Base-by-base conservation (phyloP, 768 basidiomycete genomes). In the Lentinula sp. region DNA sequence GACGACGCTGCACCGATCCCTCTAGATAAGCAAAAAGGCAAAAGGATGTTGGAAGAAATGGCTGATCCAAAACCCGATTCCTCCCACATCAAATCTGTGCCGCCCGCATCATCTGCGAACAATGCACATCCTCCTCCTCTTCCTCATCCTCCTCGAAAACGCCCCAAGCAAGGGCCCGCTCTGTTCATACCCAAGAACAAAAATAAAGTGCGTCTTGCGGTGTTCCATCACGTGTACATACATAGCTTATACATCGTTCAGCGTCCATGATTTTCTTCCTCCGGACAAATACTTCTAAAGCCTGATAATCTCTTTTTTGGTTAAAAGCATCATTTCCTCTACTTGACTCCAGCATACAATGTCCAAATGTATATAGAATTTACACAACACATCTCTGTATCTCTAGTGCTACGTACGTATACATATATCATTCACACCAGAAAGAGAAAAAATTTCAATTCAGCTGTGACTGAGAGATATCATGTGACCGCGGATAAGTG, bases 101-200 rank as follows among this genome's bases (percentile, higher is more conserved):
- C 37, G 28, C 28, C 55, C 13, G 28, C 20, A 7, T 7, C 35
- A 28, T 42, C 55, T n/a, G 13, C 18, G 4, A 18, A 12, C 42
- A 56, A 41, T 18, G 8, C 50, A 51, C 13, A 1, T 28, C 16
- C 61, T 56, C 18, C 57, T 60, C 28, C 9, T 28, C 16, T 59
- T 59, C 18, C 57, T 60, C 28, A 60, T 53, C 71, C 69, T 39
- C 68, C 66, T 35, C 65, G 70, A 41, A 78, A 79, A 60, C 76
- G 74, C 15, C 71, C 72, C 23, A 81, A 81, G 63, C 74, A 74
- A 65, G 73, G 70, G 13, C 71, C 76, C 0, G 77, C 63, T 42
- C 71, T 88, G 59, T 89, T 90, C 68, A 88, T 89, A 60, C 87
- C 87, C 1, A 88, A 82, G 66, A 43, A 43, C 23, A 84, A 82